Evolutionary conservation across 2,329 filamentous ascomycete genomes (phyloP).

Genomic region (Albifimbria verrucaria): DNA sequence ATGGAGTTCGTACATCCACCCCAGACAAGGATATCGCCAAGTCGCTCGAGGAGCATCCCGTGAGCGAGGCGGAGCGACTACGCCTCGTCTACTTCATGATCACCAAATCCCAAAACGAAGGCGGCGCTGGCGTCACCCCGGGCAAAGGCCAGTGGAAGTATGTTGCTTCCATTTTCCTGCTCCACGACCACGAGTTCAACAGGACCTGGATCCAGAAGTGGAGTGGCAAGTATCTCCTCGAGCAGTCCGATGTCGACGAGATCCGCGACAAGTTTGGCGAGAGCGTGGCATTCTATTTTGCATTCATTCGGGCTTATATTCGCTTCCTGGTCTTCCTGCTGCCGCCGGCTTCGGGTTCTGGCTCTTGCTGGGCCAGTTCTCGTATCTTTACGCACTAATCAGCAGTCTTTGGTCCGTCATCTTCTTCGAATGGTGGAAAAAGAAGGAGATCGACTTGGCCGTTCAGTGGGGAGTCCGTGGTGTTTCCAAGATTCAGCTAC

Average conservation of each 20-base stretch:
- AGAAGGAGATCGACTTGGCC: conserved; percentile 81
- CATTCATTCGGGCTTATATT: conserved; percentile 90
- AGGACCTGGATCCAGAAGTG: conserved; percentile 71
- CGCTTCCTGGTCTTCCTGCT: conserved; percentile 76
- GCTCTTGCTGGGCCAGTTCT: conserved; percentile 82
- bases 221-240: conserved; percentile 67
- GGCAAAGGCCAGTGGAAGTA: conserved; percentile 67
- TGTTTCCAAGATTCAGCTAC: conserved; percentile 76
- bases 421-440: conserved; percentile 96
- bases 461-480: conserved; percentile 86
- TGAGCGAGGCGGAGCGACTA: conserved; percentile 84
- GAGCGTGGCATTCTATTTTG: conserved; percentile 91
- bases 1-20: conserved; percentile 75
- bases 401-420: conserved; percentile 84
- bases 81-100: conserved; percentile 86
- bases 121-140: conserved; percentile 75
- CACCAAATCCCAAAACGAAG: conserved; percentile 67
- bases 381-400: conserved; percentile 71
- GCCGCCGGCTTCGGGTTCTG: conserved; percentile 73
- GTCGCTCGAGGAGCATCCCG: conserved; percentile 67
- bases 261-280: conserved; percentile 78
- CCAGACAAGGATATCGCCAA: conserved; percentile 70
- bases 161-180: conserved; percentile 71
- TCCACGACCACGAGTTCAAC: conserved; percentile 76
- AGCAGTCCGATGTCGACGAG: conserved; percentile 63